These are phyloP conservation scores for Fomitopsis palustris DNA, from an alignment of 1,284 basidiomycete genomes.

Conservation along the genomic window DNA sequence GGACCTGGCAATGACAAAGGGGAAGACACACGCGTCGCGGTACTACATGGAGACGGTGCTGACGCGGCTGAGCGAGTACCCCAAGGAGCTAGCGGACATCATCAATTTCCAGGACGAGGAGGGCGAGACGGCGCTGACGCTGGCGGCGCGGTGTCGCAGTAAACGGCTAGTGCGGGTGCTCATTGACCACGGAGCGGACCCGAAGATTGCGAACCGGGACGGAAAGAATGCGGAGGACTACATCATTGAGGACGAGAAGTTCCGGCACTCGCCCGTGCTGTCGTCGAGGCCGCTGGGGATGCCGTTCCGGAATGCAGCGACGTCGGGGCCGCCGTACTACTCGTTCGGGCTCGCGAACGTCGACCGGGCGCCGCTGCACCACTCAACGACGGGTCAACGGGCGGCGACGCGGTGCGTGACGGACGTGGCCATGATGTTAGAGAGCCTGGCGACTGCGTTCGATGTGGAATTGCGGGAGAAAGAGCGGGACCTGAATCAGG, in stretches of 20 bases:
- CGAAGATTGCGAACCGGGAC: slow-evolving; percentile 93
- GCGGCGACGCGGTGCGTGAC: slow-evolving; percentile 83
- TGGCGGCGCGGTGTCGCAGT: slow-evolving; percentile 94
- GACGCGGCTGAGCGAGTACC: slow-evolving; percentile 88
- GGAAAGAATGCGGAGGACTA: slow-evolving; percentile 99
- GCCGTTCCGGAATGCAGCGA: slow-evolving; percentile 63
- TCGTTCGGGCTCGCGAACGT: slow-evolving; percentile 46
- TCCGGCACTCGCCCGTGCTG: slow-evolving; percentile 85
- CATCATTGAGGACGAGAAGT: slow-evolving; percentile 97
- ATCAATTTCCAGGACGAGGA: slow-evolving; percentile 99
- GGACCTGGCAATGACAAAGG: slow-evolving; percentile 97
- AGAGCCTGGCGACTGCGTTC: slow-evolving; percentile 88
- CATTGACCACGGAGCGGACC: slow-evolving; percentile 95
- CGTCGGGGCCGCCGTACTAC: slow-evolving; percentile 35
- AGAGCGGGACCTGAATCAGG: slow-evolving; percentile 90
- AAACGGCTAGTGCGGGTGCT: slow-evolving; percentile 96
- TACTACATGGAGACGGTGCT: slow-evolving; percentile 99
- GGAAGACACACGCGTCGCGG: slow-evolving; percentile 95
- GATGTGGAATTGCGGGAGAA: slow-evolving; percentile 92
- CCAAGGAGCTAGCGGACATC: slow-evolving; percentile 95
- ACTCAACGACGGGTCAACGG: slow-evolving; percentile 84
- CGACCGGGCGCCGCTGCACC: slow-evolving; percentile 74
- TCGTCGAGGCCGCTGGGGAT: slow-evolving; percentile 60
- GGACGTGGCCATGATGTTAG: slow-evolving; percentile 85
- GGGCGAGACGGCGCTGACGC: slow-evolving; percentile 95